phyloP scores from a whole-genome alignment of 805 yeast species.

The Saturnispora dispora region DNA sequence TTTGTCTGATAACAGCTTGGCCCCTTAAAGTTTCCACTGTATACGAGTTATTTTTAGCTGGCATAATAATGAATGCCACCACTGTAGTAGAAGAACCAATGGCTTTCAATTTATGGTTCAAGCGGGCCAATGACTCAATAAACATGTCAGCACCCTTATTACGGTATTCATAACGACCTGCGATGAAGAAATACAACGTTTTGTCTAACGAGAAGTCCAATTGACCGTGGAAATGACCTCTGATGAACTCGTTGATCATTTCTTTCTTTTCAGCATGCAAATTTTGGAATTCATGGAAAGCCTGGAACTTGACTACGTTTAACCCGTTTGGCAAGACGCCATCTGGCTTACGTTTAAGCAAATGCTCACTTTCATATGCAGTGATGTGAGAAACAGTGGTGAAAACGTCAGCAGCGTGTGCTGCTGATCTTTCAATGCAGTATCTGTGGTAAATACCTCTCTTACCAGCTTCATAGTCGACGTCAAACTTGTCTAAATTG shows the following conservation, averaged over 20 bases:
- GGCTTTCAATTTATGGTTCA: slow-evolving; percentile 79
- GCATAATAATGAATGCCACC: slow-evolving; percentile 97
- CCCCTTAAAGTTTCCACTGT: slow-evolving; percentile 94
- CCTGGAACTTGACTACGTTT: slow-evolving; percentile 91
- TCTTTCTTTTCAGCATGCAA: slow-evolving; percentile 87
- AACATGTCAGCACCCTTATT: slow-evolving; percentile 95
- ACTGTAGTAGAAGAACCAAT: slow-evolving; percentile 82
- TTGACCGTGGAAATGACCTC: slow-evolving; percentile 97
- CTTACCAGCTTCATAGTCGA: slow-evolving; percentile 96
- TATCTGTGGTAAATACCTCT: slow-evolving; percentile 95
- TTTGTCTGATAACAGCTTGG: slow-evolving; percentile 89
- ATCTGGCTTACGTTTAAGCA: slow-evolving; percentile 91
- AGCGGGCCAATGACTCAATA: slow-evolving; percentile 85
- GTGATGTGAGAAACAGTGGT: slow-evolving; percentile 97
- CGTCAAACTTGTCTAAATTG: slow-evolving; percentile 79
- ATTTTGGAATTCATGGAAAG: slow-evolving; percentile 97
- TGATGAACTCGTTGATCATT: slow-evolving; percentile 85
- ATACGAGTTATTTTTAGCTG: slow-evolving; percentile 87
- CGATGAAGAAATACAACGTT: slow-evolving; percentile 89
- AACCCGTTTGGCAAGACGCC: slow-evolving; percentile 96
- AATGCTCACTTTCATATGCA: slow-evolving; percentile 90
- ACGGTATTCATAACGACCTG: slow-evolving; percentile 94
- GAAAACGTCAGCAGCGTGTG: slow-evolving; percentile 92
- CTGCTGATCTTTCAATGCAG: slow-evolving; percentile 93
- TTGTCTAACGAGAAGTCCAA: slow-evolving; percentile 91